Base-by-base conservation (phyloP, 257 asterid genomes). In the Nicotiana tomentosiformis region DNA sequence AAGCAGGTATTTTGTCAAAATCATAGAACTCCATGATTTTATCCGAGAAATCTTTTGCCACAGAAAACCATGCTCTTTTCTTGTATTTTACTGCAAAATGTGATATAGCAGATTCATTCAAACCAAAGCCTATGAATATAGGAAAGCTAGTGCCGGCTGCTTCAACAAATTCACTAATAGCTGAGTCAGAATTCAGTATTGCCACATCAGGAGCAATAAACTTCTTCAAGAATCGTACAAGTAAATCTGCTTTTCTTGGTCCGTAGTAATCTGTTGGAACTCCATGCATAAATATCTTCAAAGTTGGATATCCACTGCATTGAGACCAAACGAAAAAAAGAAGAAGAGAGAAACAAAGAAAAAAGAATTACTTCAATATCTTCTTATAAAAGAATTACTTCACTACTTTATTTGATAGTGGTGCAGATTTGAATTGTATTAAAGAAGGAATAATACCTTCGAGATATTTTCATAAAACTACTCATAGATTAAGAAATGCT, bases 21-120 rank as follows among this genome's bases (percentile, higher is more conserved):
- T 93, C 98, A 89, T 92, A 94, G 1, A 81, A 86, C 74, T 92
- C 88, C 98, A 93, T 90, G 77, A 86, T 84, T 66, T 91, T 88
- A 10, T 93, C 98, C 0, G 98, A 92, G 86, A 94, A 92, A 83
- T 89, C 95, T 77, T 88, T 91, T 49, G 97, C 95, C 61, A 96
- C 95, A 79, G 99, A 89, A 89, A 96, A 96, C 99, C 99, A 94
- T 77, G 99, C 98, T 87, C 90, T 94, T 87, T 92, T 94, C 92
- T 96, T 96, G 86, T 96, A 90, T 86, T 96, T 91, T 87, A 89
- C 86, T 62, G 93, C 98, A 87, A 96, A 84, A 86, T 89, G 80
- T 56, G 84, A 83, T 84, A 92, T 86, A 46, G 78, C 14, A 61
- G 98, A 89, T 84, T 90, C 98, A 56, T 90, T 77, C 86, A 94